Percentiles rank a stretch among this genome's conserved stretches.
These are phyloP conservation scores for Debaryomyces robertsiae DNA, from an alignment of 1,139 yeast genomes.

Conservation along the genomic window DNA sequence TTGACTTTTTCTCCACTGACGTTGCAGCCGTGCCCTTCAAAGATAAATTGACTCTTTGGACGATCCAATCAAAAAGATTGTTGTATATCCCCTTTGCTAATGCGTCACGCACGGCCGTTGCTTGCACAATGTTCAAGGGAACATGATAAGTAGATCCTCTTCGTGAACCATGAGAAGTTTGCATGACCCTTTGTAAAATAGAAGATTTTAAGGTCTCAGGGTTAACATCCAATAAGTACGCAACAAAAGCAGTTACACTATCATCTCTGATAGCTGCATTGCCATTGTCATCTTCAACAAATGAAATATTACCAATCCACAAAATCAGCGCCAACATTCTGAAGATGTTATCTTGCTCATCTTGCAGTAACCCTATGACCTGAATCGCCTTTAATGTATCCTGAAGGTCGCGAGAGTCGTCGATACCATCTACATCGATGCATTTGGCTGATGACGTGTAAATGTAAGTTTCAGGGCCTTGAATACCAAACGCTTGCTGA, in stretches of 20 bases:
- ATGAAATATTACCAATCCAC: slow-evolving; percentile 94
- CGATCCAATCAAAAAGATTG: slow-evolving; percentile 96
- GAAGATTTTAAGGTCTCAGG: slow-evolving; percentile 67
- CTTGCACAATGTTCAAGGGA: slow-evolving; percentile 90
- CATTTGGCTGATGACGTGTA: slow-evolving; percentile 90
- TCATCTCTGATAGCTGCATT: slow-evolving; percentile 80
- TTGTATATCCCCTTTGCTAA: slow-evolving; percentile 93
- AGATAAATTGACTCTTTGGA: slow-evolving; percentile 86
- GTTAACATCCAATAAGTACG: slow-evolving; percentile 84
- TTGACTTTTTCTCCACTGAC: slow-evolving; percentile 54
- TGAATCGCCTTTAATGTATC: slow-evolving; percentile 88
- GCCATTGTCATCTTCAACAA: slow-evolving; percentile 84
- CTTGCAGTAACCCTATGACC: slow-evolving; percentile 76
- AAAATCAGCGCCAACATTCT: slow-evolving; percentile 80
- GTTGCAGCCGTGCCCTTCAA: slow-evolving; percentile 43
- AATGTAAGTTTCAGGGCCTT: slow-evolving; percentile 87
- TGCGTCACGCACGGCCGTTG: slow-evolving; percentile 92
- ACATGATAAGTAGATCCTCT: slow-evolving; percentile 94
- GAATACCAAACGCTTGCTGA: slow-evolving; percentile 84
- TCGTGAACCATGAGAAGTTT: slow-evolving; percentile 84
- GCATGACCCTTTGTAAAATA: slow-evolving; percentile 78
- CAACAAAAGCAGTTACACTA: slow-evolving; percentile 90
- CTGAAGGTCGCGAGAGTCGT: slow-evolving; percentile 74
- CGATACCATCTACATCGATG: slow-evolving; percentile 81
- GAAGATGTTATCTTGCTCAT: slow-evolving; percentile 89